phyloP scores from a whole-genome alignment of 148 eudicot genomes.

The Fallopia convolvulus region DNA sequence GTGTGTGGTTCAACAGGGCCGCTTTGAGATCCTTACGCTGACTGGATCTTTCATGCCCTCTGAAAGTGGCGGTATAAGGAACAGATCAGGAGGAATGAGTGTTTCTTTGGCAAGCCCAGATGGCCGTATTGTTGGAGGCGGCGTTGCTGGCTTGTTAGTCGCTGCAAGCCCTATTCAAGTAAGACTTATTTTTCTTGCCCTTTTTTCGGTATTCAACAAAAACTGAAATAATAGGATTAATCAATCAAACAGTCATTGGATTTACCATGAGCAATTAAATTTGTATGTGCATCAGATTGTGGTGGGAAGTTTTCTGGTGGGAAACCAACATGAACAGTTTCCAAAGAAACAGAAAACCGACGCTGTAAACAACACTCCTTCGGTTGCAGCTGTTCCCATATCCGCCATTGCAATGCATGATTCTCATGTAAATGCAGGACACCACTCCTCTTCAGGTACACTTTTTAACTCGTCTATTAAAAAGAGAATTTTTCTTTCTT shows the following conservation, averaged over 20 bases:
- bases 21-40: conserved; percentile 89
- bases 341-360: conserved; percentile 67
- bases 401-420: conserved; percentile 16
- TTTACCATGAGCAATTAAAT: too few species aligned
- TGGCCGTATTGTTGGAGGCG: conserved; percentile 95
- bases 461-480: background rate
- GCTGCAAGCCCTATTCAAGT: conserved; percentile 96
- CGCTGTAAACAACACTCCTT: conserved; percentile 20
- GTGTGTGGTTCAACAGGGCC: conserved; percentile 46
- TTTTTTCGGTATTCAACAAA: background rate
- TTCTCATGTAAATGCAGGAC: background rate
- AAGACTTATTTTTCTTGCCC: background rate
- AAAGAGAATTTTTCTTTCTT: background rate
- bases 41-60: conserved; percentile 95
- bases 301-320: conserved; percentile 83
- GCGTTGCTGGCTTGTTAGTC: conserved; percentile 84
- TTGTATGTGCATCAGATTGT: conserved; percentile 45
- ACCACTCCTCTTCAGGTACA: conserved; percentile 8
- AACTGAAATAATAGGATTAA: background rate
- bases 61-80: conserved; percentile 83
- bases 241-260: background rate
- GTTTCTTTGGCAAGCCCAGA: conserved; percentile 93
- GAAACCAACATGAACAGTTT: conserved; percentile 72
- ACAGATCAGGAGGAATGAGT: conserved; percentile 93
- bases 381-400: conserved; percentile 29